Conservation (phyloP, 805 yeast species). For the Diddensiella caesifluorescens region DNA sequence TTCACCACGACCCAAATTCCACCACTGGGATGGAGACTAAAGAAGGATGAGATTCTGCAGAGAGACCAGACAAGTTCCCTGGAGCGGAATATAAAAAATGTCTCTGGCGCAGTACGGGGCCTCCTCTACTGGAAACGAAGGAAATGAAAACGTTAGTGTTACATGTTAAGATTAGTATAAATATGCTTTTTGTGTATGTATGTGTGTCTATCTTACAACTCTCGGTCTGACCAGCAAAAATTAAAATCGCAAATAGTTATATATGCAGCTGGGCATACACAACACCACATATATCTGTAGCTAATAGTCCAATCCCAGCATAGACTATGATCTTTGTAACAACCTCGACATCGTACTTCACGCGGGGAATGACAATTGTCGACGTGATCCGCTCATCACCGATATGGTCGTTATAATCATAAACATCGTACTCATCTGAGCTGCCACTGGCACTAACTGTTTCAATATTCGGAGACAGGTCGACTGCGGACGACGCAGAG, state of each 20-base stretch:
- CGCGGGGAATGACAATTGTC: conserved; percentile 31
- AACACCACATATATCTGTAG: conserved; percentile 31
- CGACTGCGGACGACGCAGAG: neutral
- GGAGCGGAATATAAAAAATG: neutral
- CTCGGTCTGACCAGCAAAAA: conserved; percentile 3
- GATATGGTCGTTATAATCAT: conserved; percentile 5
- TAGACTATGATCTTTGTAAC: conserved; percentile 73
- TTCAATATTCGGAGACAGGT: no score
- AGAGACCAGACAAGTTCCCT: neutral
- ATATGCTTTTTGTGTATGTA: no score
- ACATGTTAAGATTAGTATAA: no score
- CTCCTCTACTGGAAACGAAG: no score
- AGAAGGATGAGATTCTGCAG: no score
- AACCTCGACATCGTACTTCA: conserved; percentile 67
- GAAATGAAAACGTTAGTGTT: no score
- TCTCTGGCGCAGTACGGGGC: no score
- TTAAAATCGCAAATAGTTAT: neutral
- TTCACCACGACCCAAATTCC: neutral
- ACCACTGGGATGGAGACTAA: no score
- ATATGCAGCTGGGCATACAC: conserved; percentile 13
- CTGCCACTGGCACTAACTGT: neutral
- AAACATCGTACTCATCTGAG: conserved; percentile 4
- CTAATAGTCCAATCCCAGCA: conserved; percentile 66
- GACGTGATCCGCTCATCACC: conserved; percentile 20
- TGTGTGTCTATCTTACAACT: no score